phyloP scores from a whole-genome alignment of 352 stramenopile genomes.

The Globisporangium cederbergense region DNA sequence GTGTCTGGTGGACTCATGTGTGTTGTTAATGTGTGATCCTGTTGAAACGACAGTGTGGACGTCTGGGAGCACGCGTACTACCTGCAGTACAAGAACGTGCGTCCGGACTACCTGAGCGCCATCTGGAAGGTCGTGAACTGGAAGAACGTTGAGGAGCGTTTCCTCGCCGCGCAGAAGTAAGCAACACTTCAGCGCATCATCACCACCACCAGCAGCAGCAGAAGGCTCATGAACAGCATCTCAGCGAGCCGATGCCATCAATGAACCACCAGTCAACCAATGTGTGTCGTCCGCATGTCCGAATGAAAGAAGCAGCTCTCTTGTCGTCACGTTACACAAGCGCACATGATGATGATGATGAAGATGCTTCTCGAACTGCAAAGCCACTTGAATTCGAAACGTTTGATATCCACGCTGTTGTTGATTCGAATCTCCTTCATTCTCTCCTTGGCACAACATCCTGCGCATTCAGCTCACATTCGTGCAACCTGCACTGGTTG shows the following conservation, averaged over 20 bases:
- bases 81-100: slow-evolving; percentile 96
- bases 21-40: not conserved
- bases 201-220: not conserved
- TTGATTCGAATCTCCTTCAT: not conserved
- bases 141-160: slow-evolving; percentile 87
- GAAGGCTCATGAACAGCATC: not conserved
- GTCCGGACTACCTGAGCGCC: slow-evolving; percentile 92
- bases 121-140: slow-evolving; percentile 96
- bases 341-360: not conserved
- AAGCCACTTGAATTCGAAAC: not conserved
- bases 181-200: not conserved
- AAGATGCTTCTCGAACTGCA: not conserved
- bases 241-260: not conserved
- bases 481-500: slow-evolving; percentile 5
- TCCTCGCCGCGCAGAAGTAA: slow-evolving; percentile 71
- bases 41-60: slow-evolving; percentile 82
- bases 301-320: not conserved
- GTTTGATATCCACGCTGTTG: not conserved
- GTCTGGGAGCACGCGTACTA: slow-evolving; percentile 98
- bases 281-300: not conserved
- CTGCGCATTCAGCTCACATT: slow-evolving; percentile 4
- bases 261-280: not conserved
- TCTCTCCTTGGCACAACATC: not conserved
- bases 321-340: not conserved
- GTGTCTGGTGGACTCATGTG: slow-evolving; percentile 1